Evolutionary conservation across 768 basidiomycete genomes (phyloP), one percentile per base, ranked within the genome.

Genomic region (Pleurotus tuoliensis): DNA sequence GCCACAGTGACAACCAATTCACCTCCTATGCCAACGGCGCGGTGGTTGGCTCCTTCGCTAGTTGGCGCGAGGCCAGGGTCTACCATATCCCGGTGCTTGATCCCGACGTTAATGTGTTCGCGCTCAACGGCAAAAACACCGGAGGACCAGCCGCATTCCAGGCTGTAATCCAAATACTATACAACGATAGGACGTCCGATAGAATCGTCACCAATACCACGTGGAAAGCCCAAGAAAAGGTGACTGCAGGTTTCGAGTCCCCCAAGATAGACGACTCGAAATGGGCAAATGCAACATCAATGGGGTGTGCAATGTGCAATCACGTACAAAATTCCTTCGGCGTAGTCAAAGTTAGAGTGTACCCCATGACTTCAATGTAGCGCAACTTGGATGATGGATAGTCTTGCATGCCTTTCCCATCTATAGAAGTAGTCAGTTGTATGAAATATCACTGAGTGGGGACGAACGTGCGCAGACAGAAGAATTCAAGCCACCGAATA

Each of bases 31-130:
- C 40, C 50, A 37, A 38, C 18, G 50, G 50, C 20, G 16, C 20
- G 3, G 38, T 34, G 38, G 39, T 37, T 12, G 50, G 38, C 27
- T 41, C 18, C 20, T 37, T 24, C 22, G 20, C 27, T 13, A 20
- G 38, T 16, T 52, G 58, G 50, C 45, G 20, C 9, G 24, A 50
- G 6, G 63, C 71, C 0, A 61, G 70, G 18, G 57, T 60, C 13
- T 72, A 71, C 57, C 70, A 68, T 38, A 67, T 71, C 16, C 63
- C 71, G 30, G 59, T 47, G 0, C 55, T 67, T 2, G 55, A 58
- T 5, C 64, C 66, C 2, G 51, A 51, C 5, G 59, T 63, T 59
- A 74, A 73, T 41, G 67, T 71, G 45, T 72, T 74, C 44, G 70
- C 73, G 7, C 62, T 72, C 7, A 59, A 63, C 7, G 70, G 62